Base-by-base conservation (phyloP, 2,329 filamentous ascomycete genomes). In the Cordyceps pruinosa region DNA sequence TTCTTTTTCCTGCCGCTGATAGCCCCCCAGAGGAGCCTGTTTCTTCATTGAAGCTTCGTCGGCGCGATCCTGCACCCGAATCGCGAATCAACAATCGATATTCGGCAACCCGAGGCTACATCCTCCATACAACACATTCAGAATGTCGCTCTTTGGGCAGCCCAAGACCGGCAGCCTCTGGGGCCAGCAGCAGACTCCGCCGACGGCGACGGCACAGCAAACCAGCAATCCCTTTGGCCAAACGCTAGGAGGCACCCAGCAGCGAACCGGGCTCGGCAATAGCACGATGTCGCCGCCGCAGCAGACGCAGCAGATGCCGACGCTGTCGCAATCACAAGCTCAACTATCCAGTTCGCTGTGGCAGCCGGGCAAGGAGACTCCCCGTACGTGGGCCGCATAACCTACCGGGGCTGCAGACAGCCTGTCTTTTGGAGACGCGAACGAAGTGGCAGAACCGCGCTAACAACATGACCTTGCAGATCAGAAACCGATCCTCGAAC, bases 401-500 rank as follows among this genome's bases (percentile, higher is more conserved):
- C n/a, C 34, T 17, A 4, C 21, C 47, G 25, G 37, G 28, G 21
- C 13, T 26, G 25, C 9, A 4, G 13, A 25, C n/a, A 39, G 17
- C 15, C 12, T 26, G 13, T 1, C 9, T 5, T 15, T 21, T 39
- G 32, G 17, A 4, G 2, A 39, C 21, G 17, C 23, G 6, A 32
- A 12, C 23, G 19, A 26, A 19, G n/a, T 6, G n/a, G 21, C 17
- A 10, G 1, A 19, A 17, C 21, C 12, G 26, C 8, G 41, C 37
- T 53, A 44, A 53, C 39, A 39, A 1, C 4, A n/a, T 25, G 9
- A 8, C 12, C n/a, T 13, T 41, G 5, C 51, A 75, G 73, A 75
- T 63, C 86, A 91, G 68, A 90, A 90, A 69, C 83, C 85, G 48
- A 81, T 92, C 45, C 78, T 84, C 21, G 86, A 91, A 58, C 89